Percentiles rank a stretch among this genome's conserved stretches.
Evolutionary conservation across 306 rosid species (phyloP).

Genomic region (Cucumis hystrix): DNA sequence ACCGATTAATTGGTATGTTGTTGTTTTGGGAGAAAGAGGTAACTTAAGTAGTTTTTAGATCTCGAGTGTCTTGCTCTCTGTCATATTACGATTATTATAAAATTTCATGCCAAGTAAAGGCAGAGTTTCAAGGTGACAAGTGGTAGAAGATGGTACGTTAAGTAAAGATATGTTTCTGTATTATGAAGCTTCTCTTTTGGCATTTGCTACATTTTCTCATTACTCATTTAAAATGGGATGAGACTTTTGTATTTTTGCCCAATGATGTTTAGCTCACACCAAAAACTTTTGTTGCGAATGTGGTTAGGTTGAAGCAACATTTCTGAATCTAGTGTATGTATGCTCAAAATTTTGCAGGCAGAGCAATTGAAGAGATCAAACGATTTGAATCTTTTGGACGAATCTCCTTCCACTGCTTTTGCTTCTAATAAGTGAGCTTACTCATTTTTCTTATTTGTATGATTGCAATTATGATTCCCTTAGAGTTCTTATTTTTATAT

Average conservation of each 20-base stretch:
- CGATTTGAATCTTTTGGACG: constrained; percentile 19
- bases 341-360: constrained; percentile 23
- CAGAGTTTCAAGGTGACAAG: not conserved
- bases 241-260: not conserved
- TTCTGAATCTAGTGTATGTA: not conserved
- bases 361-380: constrained; percentile 35
- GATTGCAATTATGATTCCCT: not conserved
- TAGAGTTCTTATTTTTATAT: constrained; percentile 13
- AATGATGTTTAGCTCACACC: not conserved
- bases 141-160: not conserved
- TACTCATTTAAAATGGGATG: not conserved
- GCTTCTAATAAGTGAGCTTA: constrained; percentile 20
- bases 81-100: not conserved
- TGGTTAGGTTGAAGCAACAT: not conserved
- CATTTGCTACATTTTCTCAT: not conserved
- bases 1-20: not conserved
- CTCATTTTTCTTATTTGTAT: not conserved
- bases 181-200: not conserved
- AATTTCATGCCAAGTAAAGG: not conserved
- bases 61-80: not conserved
- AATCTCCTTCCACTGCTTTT: constrained; percentile 22
- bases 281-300: not conserved
- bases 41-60: not conserved
- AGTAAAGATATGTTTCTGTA: not conserved
- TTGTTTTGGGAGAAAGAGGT: not conserved